Conservation (phyloP, 495 filamentous ascomycete genomes). For the Tuber umbilicatum region DNA sequence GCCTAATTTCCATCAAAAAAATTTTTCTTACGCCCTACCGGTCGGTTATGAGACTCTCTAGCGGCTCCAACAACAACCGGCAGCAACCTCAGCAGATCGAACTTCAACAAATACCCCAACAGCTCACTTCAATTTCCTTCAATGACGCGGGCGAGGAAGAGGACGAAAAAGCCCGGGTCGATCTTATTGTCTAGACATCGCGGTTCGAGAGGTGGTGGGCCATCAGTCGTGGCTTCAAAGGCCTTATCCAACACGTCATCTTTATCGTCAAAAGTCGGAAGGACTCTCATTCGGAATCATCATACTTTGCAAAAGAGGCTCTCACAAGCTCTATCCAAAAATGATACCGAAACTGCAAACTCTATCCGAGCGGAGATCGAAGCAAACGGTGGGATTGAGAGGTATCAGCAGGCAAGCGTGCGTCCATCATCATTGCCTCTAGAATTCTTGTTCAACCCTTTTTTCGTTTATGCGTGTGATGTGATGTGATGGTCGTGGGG, state of each 20-base stretch:
- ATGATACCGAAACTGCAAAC: constrained; percentile 53
- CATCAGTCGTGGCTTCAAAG: constrained; percentile 22
- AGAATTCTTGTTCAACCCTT: neutral
- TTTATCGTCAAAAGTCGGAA: constrained; percentile 74
- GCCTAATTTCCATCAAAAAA: neutral
- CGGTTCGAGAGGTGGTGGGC: constrained; percentile 19
- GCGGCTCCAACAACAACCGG: neutral
- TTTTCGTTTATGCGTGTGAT: constrained; percentile 9
- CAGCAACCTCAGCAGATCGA: neutral
- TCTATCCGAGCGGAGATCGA: constrained; percentile 57
- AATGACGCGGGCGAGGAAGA: constrained; percentile 34
- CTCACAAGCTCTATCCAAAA: constrained; percentile 57
- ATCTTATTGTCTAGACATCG: constrained; percentile 39
- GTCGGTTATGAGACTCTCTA: neutral
- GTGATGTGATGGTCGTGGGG: constrained; percentile 20
- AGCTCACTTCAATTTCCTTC: constrained; percentile 8
- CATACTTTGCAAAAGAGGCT: constrained; percentile 76
- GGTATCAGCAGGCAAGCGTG: constrained; percentile 84
- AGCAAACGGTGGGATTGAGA: constrained; percentile 66
- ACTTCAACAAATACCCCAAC: neutral
- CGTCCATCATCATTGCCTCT: constrained; percentile 25
- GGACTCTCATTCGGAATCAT: constrained; percentile 73
- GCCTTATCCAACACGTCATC: constrained; percentile 48
- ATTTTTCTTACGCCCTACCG: neutral
- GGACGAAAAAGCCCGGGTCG: constrained; percentile 36